Percentiles rank a stretch among this genome's conserved stretches.
phyloP scores from a whole-genome alignment of 306 rosid species.

The Fragaria vesca region DNA sequence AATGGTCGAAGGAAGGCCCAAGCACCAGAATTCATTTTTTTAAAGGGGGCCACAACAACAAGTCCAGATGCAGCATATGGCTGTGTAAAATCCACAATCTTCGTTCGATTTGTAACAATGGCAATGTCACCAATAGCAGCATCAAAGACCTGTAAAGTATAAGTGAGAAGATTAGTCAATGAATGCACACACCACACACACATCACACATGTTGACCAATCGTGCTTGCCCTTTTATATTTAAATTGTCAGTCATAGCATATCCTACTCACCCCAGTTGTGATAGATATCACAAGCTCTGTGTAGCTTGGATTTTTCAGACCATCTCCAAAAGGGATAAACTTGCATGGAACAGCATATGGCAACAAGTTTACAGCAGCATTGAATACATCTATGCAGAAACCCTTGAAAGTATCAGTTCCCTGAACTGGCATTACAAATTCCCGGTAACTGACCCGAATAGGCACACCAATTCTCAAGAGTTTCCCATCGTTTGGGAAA shows the following conservation, averaged over 20 bases:
- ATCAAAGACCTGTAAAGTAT: constrained; percentile 53
- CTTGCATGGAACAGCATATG: constrained; percentile 75
- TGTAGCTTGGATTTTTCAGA: constrained; percentile 66
- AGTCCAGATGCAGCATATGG: constrained; percentile 93
- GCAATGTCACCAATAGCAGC: constrained; percentile 90
- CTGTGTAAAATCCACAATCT: constrained; percentile 83
- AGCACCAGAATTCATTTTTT: constrained; percentile 67
- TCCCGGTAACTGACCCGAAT: constrained; percentile 65
- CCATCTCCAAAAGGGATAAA: constrained; percentile 81
- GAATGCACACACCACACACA: neutral
- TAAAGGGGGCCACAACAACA: constrained; percentile 81
- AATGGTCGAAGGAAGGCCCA: constrained; percentile 95
- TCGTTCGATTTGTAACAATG: constrained; percentile 83
- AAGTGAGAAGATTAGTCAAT: constrained; percentile 26
- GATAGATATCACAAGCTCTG: constrained; percentile 57
- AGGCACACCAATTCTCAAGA: constrained; percentile 77
- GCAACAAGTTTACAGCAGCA: constrained; percentile 76
- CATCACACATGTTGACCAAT: neutral
- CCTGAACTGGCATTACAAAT: constrained; percentile 60
- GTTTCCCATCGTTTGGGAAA: constrained; percentile 83
- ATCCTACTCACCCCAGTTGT: constrained; percentile 68
- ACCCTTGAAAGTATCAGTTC: constrained; percentile 77
- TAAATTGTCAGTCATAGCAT: constrained; percentile 17
- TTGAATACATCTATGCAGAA: constrained; percentile 83
- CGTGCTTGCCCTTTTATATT: neutral